Base-by-base conservation (phyloP, 1,139 yeast species). In the Taiozyma onychis region DNA sequence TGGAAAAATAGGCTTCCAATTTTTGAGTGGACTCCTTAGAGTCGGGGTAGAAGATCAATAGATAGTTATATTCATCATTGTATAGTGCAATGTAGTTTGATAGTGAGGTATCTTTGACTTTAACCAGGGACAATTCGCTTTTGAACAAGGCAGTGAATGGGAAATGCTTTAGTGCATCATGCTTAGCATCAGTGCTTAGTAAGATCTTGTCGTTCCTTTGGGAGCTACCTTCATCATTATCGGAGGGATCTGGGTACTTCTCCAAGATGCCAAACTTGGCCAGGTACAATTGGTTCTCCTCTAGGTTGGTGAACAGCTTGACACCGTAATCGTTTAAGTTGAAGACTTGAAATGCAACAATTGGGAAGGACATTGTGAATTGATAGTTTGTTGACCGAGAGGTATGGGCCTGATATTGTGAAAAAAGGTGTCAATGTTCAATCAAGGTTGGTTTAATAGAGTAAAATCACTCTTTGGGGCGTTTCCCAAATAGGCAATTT, bases 261-360 rank as follows among this genome's bases (percentile, higher is more conserved):
- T 57, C 56, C 13, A 53, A 44, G 7, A 58, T 46, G 41, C 51
- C 50, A 37, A 58, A 50, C 30, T 56, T 55, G 16, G 62, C 50
- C 11, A 59, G 41, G 51, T 59, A 57, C n/a, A 59, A 48, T 6
- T 50, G 51, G 32, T 54, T 55, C n/a, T 55, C 59, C 43, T 57
- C 56, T 27, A 50, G 53, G 4, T 48, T 48, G 9, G 57, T 42
- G 46, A 58, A 57, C 14, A 59, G 48, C 35, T 57, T 59, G 48
- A 57, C 57, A 24, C 51, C 57, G 43, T 56, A 57, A 47, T 59
- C 63, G 49, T 60, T 58, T 21, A 58, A 48, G 32, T 60, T 60
- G 52, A 54, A 54, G 21, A 60, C 49, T 48, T 57, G 62, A 51
- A 60, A 60, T 2, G 57, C 62, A 11, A 55, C 34, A 13, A 54